Evolutionary conservation across 225 moss, liverwort and hornwort species (phyloP), one percentile per base, ranked within the genome.

Genomic region (Sphagnum contortum): DNA sequence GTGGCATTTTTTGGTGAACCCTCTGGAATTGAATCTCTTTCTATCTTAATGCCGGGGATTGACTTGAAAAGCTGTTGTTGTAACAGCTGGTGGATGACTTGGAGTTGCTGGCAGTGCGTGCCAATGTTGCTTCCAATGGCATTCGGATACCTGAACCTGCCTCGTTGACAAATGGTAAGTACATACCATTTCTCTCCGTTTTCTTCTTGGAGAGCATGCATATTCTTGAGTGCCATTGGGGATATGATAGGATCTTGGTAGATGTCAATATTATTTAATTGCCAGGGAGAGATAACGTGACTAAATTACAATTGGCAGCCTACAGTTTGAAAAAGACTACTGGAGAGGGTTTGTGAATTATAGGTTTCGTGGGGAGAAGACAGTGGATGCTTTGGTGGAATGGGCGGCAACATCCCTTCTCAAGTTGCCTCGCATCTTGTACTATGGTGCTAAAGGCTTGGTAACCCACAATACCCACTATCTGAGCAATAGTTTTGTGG

Each of bases 61-160:
- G 6, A 52, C 52, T 5, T 52, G 52, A 52, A 6, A 9, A 13
- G 9, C 9, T 2, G 10, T 64, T 10, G 70, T 58, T 50, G 9
- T 3, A 76, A 61, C 93, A 98, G 96, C 85, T 93, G 74, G 90
- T 84, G 69, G 93, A 93, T 57, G 93, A 98, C 68, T 76, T 98
- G 76, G 96, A 98, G 80, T 77, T 93, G 73, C 85, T 98, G 57
- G 83, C 89, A 48, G 77, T 91, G 47, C 88, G 93, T 66, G 83
- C 89, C 46, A 87, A 84, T 84, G 85, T 80, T 50, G 61, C 83
- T 48, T 74, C 76, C 10, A 84, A 89, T 87, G 89, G 83, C 65
- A 64, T 93, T 3, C 83, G 89, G 61, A 82, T 93, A 64, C 80
- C 89, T 77, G 92, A 93, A 62, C 63, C 81, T 47, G 62, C 73